Conservation (phyloP, 495 filamentous ascomycete genomes). For the Aspergillus coremiiformis region DNA sequence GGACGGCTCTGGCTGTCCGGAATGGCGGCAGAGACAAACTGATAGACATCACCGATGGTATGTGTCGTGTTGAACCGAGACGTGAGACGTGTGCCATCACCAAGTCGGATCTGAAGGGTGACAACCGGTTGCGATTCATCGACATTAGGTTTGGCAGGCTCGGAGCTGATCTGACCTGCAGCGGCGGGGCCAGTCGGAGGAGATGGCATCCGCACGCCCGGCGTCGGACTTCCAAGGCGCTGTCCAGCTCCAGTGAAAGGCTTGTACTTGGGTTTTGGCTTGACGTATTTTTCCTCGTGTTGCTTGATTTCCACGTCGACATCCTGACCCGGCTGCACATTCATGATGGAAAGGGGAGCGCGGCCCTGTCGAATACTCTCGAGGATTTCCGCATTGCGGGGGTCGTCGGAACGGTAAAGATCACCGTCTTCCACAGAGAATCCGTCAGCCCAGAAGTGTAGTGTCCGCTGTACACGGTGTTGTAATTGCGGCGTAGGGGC, state of each 20-base stretch:
- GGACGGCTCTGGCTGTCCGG: constrained; percentile 48
- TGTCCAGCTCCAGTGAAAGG: constrained; percentile 79
- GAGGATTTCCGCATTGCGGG: constrained; percentile 71
- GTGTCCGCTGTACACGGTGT: constrained; percentile 53
- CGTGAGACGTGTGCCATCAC: constrained; percentile 77
- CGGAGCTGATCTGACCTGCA: constrained; percentile 19
- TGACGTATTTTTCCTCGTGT: constrained; percentile 75
- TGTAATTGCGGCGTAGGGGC: constrained; percentile 36
- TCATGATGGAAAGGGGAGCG: constrained; percentile 82
- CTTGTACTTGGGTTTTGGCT: constrained; percentile 77
- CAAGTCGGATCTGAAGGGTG: constrained; percentile 79
- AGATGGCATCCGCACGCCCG: constrained; percentile 46
- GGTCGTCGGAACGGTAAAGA: constrained; percentile 84
- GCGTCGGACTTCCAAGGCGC: constrained; percentile 86
- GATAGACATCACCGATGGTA: constrained; percentile 85
- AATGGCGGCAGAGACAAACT: constrained; percentile 67
- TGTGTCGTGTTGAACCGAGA: constrained; percentile 89
- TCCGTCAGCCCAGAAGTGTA: constrained; percentile 91
- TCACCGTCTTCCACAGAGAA: constrained; percentile 93
- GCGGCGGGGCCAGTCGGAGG: constrained; percentile 31
- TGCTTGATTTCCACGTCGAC: constrained; percentile 86
- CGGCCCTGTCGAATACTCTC: constrained; percentile 79
- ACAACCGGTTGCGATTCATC: constrained; percentile 72
- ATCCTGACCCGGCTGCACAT: constrained; percentile 74
- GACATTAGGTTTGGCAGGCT: constrained; percentile 45